Evolutionary conservation across 305 asterid genomes (phyloP), one percentile per base, ranked within the genome.

Genomic region (Nicotiana rustica): DNA sequence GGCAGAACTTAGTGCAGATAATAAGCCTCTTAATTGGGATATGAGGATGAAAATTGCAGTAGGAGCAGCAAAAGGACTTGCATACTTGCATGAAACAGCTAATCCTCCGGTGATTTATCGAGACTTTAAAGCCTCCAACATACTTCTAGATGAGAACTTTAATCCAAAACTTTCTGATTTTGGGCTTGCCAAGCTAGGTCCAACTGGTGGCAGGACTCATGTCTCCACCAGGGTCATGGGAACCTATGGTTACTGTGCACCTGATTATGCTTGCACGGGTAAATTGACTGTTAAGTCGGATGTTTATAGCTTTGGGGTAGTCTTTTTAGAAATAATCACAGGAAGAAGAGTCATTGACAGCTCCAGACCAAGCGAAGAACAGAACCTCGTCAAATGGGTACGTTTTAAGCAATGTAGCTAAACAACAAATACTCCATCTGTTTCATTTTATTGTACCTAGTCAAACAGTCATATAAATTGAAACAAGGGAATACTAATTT

Each of bases 41-140:
- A 87, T 85, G 14, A 83, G 92, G 86, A 87, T 89, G 86, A 87
- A 79, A 57, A 87, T 89, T 57, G 90, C 90, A 0, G 73, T 52
- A 31, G 92, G 90, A 33, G 89, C 89, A 68, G 90, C 92, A 66
- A 86, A 77, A 80, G 92, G 92, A 76, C 90, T 89, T 0, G 88
- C 85, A 65, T 87, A 86, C 81, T 79, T 87, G 77, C 92, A 89
- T 33, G 92, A 89, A 81, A 85, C 83, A 14, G 88, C 88, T n/a
- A 82, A 85, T 62, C 92, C 92, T 38, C 92, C 92, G 0, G 89
- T 89, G 76, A 89, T 89, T n/a, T 89, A 87, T 76, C 88, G 89
- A 3, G 92, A 87, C 77, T 86, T 89, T 67, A 89, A 89, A 86
- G 85, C 90, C 41, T 86, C 89, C 15, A 89, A 89, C 84, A 87